Percentiles rank a stretch among this genome's conserved stretches.
These are phyloP conservation scores for Acanthamoeba quina DNA, from an alignment of 208 protist genomes.

Conservation along the genomic window DNA sequence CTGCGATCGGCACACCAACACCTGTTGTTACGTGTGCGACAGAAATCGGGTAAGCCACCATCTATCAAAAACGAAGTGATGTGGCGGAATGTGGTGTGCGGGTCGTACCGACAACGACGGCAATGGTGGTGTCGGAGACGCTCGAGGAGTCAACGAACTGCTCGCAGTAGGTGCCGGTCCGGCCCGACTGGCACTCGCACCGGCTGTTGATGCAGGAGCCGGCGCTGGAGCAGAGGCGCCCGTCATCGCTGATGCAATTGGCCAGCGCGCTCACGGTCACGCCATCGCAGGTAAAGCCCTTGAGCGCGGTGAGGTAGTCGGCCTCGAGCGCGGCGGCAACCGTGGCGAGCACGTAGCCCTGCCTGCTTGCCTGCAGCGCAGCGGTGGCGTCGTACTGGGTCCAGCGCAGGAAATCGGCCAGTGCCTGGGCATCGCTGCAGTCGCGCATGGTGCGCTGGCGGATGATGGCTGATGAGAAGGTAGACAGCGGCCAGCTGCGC, in stretches of 20 bases:
- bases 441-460: neutral
- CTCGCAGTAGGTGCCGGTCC: conserved; percentile 20
- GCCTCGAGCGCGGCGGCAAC: neutral
- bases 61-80: neutral
- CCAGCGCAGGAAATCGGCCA: conserved; percentile 29
- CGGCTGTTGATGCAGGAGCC: neutral
- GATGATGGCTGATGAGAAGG: neutral
- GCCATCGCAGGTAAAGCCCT: neutral
- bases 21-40: neutral
- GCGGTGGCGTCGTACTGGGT: neutral
- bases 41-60: neutral
- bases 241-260: neutral
- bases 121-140: neutral
- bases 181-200: neutral
- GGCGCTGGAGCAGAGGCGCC: conserved; percentile 7
- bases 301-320: neutral
- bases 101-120: neutral
- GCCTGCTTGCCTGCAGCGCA: neutral
- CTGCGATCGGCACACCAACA: neutral
- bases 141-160: neutral
- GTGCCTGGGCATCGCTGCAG: neutral
- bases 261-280: conserved; percentile 9
- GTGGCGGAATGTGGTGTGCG: neutral
- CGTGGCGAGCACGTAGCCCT: conserved; percentile 50
- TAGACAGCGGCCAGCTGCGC: neutral